Percentiles rank a stretch among this genome's conserved stretches.
Conservation (phyloP, 441 rosid genomes). For the Pelargonium fulgidum region DNA sequence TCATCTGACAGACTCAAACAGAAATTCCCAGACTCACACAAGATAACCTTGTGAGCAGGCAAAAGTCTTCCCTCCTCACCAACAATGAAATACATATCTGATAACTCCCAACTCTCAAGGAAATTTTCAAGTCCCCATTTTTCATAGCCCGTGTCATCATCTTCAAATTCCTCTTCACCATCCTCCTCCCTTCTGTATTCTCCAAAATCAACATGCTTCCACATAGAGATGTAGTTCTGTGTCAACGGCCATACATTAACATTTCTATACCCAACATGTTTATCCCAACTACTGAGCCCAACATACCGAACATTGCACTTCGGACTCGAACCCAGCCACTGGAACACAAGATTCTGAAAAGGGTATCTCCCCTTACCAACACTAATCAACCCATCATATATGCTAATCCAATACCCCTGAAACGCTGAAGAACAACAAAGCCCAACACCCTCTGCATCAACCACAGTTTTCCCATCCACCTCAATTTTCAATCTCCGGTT, state of each 20-base stretch:
- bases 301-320: constrained; percentile 80
- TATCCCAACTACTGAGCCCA: constrained; percentile 96
- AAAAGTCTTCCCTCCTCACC: constrained; percentile 56
- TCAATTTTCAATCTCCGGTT: constrained; percentile 84
- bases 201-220: constrained; percentile 77
- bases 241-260: constrained; percentile 84
- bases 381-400: constrained; percentile 87
- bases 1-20: constrained; percentile 38
- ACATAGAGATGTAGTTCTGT: constrained; percentile 59
- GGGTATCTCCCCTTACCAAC: constrained; percentile 93
- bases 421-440: constrained; percentile 79
- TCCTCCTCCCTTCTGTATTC: constrained; percentile 46
- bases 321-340: constrained; percentile 86
- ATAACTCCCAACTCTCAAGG: constrained; percentile 75
- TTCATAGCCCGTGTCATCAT: constrained; percentile 35
- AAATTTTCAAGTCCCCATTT: constrained; percentile 80
- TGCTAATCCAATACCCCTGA: constrained; percentile 91
- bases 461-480: constrained; percentile 82
- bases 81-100: constrained; percentile 63
- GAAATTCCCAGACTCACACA: constrained; percentile 77
- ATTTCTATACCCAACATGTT: constrained; percentile 93
- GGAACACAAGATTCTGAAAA: constrained; percentile 83
- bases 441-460: constrained; percentile 67
- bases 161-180: constrained; percentile 45
- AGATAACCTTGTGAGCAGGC: constrained; percentile 83